Percentiles rank a stretch among this genome's conserved stretches.
Evolutionary conservation across 495 filamentous ascomycete species (phyloP).

Genomic region (Neurospora tetrasperma): DNA sequence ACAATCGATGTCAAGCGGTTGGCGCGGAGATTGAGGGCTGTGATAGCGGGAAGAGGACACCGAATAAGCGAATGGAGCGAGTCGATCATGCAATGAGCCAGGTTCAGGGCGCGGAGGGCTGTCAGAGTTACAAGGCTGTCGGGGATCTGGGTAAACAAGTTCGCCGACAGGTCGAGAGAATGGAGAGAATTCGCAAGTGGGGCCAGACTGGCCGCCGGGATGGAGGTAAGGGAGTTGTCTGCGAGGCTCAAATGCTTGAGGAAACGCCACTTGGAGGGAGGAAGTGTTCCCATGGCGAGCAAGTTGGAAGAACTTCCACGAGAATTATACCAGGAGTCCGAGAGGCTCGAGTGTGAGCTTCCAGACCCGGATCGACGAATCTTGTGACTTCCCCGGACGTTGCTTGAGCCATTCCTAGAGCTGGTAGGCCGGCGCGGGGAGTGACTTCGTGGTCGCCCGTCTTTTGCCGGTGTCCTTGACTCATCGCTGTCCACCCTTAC

Average conservation of each 20-base stretch:
- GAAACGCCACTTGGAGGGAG: conserved; percentile 86
- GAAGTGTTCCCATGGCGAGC: conserved; percentile 51
- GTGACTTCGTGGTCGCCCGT: conserved; percentile 53
- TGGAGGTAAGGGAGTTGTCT: conserved; percentile 77
- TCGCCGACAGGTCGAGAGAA: conserved; percentile 84
- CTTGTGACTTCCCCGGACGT: conserved; percentile 53
- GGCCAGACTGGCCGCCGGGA: conserved; percentile 60
- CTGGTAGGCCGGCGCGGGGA: conserved; percentile 69
- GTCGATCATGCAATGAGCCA: conserved; percentile 95
- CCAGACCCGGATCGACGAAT: conserved; percentile 79
- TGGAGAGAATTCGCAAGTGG: conserved; percentile 79
- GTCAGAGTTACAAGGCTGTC: conserved; percentile 77
- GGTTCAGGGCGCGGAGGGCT: conserved; percentile 75
- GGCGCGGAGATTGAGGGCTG: conserved; percentile 78
- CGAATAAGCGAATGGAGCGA: conserved; percentile 79
- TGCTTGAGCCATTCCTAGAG: conserved; percentile 55
- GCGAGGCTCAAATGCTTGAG: conserved; percentile 82
- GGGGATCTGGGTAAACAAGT: conserved; percentile 83
- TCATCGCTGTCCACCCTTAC: conserved; percentile 31
- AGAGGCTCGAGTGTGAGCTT: conserved; percentile 83
- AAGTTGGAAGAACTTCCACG: conserved; percentile 66
- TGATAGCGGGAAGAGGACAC: conserved; percentile 86
- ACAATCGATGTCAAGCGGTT: conserved; percentile 85
- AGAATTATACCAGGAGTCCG: conserved; percentile 51
- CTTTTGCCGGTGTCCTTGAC: conserved; percentile 27